phyloP scores from a whole-genome alignment of 768 basidiomycete species.

The Tylopilus balloui region DNA sequence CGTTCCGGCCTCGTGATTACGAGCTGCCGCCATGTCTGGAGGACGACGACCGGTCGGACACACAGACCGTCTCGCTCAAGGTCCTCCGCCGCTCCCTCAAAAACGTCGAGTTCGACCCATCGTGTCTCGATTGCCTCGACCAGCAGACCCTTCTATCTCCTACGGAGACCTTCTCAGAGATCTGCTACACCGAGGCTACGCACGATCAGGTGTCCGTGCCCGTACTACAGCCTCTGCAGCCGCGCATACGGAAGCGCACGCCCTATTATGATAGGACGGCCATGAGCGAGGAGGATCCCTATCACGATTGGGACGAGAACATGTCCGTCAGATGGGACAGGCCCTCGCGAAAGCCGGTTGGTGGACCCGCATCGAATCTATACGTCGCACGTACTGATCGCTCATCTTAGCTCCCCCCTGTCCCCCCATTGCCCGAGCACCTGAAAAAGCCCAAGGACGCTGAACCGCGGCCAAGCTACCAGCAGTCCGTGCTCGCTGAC shows the following conservation, averaged over 20 bases:
- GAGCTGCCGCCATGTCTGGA: conserved; percentile 29
- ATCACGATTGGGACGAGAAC: conserved; percentile 35
- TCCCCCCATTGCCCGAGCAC: conserved; percentile 28
- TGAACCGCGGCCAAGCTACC: conserved; percentile 23
- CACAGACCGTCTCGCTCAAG: conserved; percentile 27
- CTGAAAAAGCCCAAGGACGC: conserved; percentile 13
- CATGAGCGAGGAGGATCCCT: conserved; percentile 34
- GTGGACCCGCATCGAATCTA: conserved; percentile 3
- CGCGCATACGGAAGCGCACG: conserved; percentile 29
- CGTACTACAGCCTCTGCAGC: conserved; percentile 29
- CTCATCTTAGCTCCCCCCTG: conserved; percentile 20
- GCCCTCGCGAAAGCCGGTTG: conserved; percentile 17
- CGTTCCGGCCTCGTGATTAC: conserved; percentile 33
- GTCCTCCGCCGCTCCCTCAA: conserved; percentile 33
- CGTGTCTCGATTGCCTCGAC: conserved; percentile 41
- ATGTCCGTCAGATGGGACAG: conserved; percentile 24
- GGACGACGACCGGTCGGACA: conserved; percentile 26
- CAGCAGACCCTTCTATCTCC: conserved; percentile 40
- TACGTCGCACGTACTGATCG: neutral
- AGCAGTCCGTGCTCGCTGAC: conserved; percentile 30
- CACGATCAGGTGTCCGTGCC: conserved; percentile 30
- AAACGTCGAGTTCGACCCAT: conserved; percentile 37
- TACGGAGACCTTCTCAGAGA: conserved; percentile 39
- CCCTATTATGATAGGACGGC: conserved; percentile 30
- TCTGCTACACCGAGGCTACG: conserved; percentile 41